phyloP scores from a whole-genome alignment of 108 stramenopile species.

The Pelagomonas calceolata region DNA sequence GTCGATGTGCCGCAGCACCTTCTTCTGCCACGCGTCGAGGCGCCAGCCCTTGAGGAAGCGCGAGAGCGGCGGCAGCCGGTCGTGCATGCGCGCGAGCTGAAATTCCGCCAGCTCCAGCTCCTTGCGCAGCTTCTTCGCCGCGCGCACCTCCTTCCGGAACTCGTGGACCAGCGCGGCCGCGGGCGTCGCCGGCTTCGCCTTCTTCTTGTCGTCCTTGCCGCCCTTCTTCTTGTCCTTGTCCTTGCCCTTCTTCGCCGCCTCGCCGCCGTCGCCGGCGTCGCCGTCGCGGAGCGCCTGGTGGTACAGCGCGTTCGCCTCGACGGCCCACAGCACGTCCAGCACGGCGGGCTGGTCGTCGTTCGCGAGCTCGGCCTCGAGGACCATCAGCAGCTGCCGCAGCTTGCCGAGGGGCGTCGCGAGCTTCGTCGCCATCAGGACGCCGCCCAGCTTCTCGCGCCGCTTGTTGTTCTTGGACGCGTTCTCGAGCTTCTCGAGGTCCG shows the following conservation, averaged over 20 bases:
- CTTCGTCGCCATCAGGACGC: slow-evolving; percentile 75
- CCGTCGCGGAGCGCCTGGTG: slow-evolving; percentile 57
- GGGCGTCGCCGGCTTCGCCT: slow-evolving; percentile 43
- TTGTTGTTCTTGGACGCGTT: slow-evolving; percentile 69
- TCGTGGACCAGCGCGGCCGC: slow-evolving; percentile 17
- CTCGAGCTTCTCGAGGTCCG: slow-evolving; percentile 46
- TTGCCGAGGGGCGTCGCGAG: slow-evolving; percentile 77
- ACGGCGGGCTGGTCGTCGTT: slow-evolving; percentile 68
- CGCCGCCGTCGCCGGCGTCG: slow-evolving; percentile 67
- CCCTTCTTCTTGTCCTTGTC: slow-evolving; percentile 54
- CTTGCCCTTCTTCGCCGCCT: slow-evolving; percentile 56
- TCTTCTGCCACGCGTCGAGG: slow-evolving; percentile 95
- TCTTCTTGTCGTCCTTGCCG: slow-evolving; percentile 26
- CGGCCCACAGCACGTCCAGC: slow-evolving; percentile 85
- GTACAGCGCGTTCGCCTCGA: slow-evolving; percentile 77
- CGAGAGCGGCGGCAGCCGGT: slow-evolving; percentile 91
- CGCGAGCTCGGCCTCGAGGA: slow-evolving; percentile 68
- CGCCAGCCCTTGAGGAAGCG: slow-evolving; percentile 82
- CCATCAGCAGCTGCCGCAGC: slow-evolving; percentile 90
- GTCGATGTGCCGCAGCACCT: slow-evolving; percentile 80
- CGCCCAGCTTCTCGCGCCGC: slow-evolving; percentile 70
- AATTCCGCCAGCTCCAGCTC: slow-evolving; percentile 74
- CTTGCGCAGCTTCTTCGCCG: slow-evolving; percentile 83
- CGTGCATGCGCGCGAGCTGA: slow-evolving; percentile 90
- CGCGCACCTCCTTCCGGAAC: slow-evolving; percentile 63